Evolutionary conservation across 2,329 filamentous ascomycete species (phyloP).

Genomic region (Colletotrichum sp.): DNA sequence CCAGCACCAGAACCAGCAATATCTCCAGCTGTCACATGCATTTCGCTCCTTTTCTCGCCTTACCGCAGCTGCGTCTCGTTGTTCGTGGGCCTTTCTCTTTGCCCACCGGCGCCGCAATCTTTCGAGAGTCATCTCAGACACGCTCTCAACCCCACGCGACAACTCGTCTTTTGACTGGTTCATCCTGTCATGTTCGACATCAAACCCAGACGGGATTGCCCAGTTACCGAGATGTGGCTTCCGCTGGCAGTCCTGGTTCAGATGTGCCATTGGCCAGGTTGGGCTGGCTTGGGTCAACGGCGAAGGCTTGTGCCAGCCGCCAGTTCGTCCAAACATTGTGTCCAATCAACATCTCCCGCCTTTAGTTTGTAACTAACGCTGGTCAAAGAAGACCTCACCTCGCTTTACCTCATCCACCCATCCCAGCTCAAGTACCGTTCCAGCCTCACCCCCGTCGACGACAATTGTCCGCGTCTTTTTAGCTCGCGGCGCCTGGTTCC

Average conservation of each 20-base stretch:
- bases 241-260: background rate
- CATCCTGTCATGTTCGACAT: background rate
- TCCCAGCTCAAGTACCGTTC: conserved; percentile 14
- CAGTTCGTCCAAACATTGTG: conserved; percentile 9
- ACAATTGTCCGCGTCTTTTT: conserved; percentile 16
- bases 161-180: background rate
- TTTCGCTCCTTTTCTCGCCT: conserved; percentile 1
- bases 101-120: conserved; percentile 1
- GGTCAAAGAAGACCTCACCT: background rate
- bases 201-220: background rate
- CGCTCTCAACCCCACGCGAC: conserved; percentile 1
- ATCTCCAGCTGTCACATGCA: conserved; percentile 13
- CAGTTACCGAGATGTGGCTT: conserved; percentile 2
- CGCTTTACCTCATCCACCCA: background rate
- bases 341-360: background rate
- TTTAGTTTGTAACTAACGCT: background rate
- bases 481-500: conserved; percentile 16
- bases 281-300: background rate
- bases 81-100: background rate
- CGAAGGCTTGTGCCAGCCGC: background rate
- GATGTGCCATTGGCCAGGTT: background rate
- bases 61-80: background rate
- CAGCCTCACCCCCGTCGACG: conserved; percentile 15
- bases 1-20: background rate
- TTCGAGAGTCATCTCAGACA: conserved; percentile 1